Percentiles rank a stretch among this genome's conserved stretches.
Conservation (phyloP, 768 basidiomycete species). For the Amanita rubescens region DNA sequence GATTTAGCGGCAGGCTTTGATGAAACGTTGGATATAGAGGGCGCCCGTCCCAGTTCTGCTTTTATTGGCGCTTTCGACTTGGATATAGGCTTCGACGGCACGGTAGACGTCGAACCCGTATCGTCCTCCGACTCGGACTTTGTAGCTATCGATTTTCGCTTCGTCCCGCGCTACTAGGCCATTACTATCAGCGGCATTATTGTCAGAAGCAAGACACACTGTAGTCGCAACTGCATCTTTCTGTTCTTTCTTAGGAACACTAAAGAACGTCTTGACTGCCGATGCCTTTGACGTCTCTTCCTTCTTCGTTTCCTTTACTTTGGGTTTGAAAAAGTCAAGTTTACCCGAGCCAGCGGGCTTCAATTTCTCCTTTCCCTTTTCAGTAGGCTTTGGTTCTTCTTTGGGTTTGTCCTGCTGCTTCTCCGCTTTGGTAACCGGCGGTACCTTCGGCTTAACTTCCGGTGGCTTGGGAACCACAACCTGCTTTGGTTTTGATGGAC, state of each 20-base stretch:
- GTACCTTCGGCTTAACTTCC: constrained; percentile 8
- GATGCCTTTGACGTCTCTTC: constrained; percentile 15
- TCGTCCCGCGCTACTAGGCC: constrained; percentile 25
- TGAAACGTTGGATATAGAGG: not conserved
- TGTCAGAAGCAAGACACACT: not conserved
- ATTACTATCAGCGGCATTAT: not conserved
- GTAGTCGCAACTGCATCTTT: constrained; percentile 15
- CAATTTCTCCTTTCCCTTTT: constrained; percentile 19
- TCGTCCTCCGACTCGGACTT: constrained; percentile 23
- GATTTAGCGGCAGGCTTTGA: constrained; percentile 3
- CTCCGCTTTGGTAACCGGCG: constrained; percentile 10
- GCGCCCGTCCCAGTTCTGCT: not conserved
- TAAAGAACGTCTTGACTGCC: constrained; percentile 10
- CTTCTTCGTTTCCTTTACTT: constrained; percentile 24
- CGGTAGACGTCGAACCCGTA: constrained; percentile 3
- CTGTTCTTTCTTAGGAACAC: constrained; percentile 11
- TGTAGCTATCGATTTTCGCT: constrained; percentile 36
- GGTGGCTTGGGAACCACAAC: constrained; percentile 5
- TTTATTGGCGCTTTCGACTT: constrained; percentile 5
- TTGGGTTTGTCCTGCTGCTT: constrained; percentile 12
- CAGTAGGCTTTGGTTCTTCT: constrained; percentile 19
- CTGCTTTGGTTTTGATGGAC: constrained; percentile 31
- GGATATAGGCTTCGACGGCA: constrained; percentile 1
- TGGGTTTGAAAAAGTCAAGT: constrained; percentile 54
- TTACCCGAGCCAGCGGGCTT: constrained; percentile 43